Base-by-base conservation (phyloP, 208 protist species). In the Willaertia magna region DNA sequence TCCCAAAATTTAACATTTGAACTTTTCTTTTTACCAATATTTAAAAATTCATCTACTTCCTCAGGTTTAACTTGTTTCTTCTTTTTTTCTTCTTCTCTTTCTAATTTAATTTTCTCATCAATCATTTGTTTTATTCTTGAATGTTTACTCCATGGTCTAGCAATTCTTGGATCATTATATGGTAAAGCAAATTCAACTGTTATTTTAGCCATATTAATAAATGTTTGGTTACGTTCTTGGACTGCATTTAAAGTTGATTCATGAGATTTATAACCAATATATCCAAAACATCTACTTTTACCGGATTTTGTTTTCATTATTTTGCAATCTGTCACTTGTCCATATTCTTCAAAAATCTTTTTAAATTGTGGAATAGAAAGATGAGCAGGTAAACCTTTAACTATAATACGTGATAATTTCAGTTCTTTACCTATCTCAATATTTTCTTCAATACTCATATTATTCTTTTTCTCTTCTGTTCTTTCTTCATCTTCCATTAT, bases 121-220 rank as follows among this genome's bases (percentile, higher is more conserved):
- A 89, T 89, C 9, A 84, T 87, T 22, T 91, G 93, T 43, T 79
- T 90, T 34, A 93, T 94, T 42, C 88, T 49, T 34, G 91, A 93
- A 86, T 96, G 93, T 79, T 90, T 93, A 78, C 87, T 92, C 94
- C 93, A 96, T 47, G 93, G 91, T 78, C 91, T 87, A 20, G 34
- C 39, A 16, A 90, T 78, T 44, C 22, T 47, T 11, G 40, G 43
- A 86, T 93, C 88, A 46, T 85, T 52, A 9, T 88, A 59, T 1
- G 89, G 61, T 49, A 85, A 84, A 26, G 95, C 93, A 7, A 88
- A 59, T 48, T 94, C 89, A 26, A 96, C 90, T 22, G 9, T 85
- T 22, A 84, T 84, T 84, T 47, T 84, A 30, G 48, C 30, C 39
- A 46, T 84, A 4, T 52, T 40, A 34, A 84, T 44, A 67, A 67